Evolutionary conservation across 2,329 filamentous ascomycete genomes (phyloP).

Genomic region (Lanzia echinophila): DNA sequence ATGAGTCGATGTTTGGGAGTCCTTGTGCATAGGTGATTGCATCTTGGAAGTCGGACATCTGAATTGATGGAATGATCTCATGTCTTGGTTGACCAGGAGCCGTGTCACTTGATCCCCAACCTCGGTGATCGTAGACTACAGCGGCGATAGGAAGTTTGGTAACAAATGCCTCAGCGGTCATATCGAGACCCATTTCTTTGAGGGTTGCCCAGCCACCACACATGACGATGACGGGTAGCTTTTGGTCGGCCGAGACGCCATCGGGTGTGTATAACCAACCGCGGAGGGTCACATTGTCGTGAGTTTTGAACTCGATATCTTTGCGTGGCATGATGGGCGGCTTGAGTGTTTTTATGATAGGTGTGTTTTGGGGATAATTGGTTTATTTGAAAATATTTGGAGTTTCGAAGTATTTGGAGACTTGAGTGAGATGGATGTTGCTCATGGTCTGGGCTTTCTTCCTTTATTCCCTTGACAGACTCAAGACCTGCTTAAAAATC

Average conservation of each 20-base stretch:
- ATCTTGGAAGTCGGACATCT: slow-evolving; percentile 32
- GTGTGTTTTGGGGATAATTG: not conserved
- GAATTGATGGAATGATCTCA: slow-evolving; percentile 29
- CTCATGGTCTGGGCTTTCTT: not conserved
- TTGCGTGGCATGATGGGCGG: slow-evolving; percentile 5
- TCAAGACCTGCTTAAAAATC: too few relatives aligned
- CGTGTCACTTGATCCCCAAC: slow-evolving; percentile 30
- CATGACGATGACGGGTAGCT: slow-evolving; percentile 20
- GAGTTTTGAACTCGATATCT: slow-evolving; percentile 25
- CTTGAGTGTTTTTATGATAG: not conserved
- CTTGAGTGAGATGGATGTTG: not conserved
- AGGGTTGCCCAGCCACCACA: slow-evolving; percentile 20
- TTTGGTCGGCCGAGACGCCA: not conserved
- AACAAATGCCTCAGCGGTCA: slow-evolving; percentile 23
- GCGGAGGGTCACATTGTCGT: slow-evolving; percentile 24
- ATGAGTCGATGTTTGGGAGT: slow-evolving; percentile 26
- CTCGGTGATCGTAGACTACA: slow-evolving; percentile 33
- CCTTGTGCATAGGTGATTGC: slow-evolving; percentile 34
- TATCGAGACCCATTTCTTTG: slow-evolving; percentile 22
- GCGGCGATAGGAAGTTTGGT: slow-evolving; percentile 21
- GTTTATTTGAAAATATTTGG: not conserved
- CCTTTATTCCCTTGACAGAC: too few relatives aligned
- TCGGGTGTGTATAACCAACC: slow-evolving; percentile 28
- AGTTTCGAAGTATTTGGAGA: not conserved
- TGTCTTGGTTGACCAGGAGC: slow-evolving; percentile 25